These are phyloP conservation scores for Termitomyces sp. DNA, from an alignment of 768 basidiomycete species.

Conservation along the genomic window DNA sequence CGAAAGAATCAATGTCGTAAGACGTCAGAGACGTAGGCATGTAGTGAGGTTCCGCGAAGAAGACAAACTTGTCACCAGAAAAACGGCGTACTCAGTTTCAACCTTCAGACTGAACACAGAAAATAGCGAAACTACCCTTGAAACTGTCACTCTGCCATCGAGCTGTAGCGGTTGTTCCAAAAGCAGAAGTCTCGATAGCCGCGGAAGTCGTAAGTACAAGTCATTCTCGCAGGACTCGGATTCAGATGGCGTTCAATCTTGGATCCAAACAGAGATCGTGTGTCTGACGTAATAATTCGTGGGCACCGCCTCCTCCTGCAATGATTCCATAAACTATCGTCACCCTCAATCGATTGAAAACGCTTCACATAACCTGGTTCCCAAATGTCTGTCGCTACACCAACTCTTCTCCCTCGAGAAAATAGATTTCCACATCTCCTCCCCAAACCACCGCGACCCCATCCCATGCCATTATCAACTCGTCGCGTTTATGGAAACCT, in stretches of 20 bases:
- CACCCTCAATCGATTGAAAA: neutral
- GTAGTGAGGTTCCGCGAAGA: neutral
- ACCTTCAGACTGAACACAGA: neutral
- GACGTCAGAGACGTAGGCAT: neutral
- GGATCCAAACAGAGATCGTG: too few species aligned
- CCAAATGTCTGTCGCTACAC: conserved; percentile 45
- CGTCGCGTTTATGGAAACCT: conserved; percentile 51
- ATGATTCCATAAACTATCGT: neutral
- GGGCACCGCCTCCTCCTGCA: too few species aligned
- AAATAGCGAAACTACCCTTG: neutral
- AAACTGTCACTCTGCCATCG: neutral
- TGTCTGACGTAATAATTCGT: too few species aligned
- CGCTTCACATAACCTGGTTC: neutral
- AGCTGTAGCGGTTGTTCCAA: too few species aligned
- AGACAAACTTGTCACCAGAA: neutral
- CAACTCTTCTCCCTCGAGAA: conserved; percentile 70
- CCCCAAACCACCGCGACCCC: conserved; percentile 59
- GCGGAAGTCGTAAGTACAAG: too few species aligned
- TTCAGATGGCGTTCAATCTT: too few species aligned
- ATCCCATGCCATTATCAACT: conserved; percentile 53
- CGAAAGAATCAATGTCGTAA: too few species aligned
- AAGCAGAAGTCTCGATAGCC: too few species aligned
- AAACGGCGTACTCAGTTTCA: neutral
- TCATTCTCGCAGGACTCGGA: too few species aligned
- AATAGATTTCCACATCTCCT: conserved; percentile 60